Evolutionary conservation across 2,329 filamentous ascomycete species (phyloP), one percentile per base, ranked within the genome.

Genomic region (Monilinia fructicola): DNA sequence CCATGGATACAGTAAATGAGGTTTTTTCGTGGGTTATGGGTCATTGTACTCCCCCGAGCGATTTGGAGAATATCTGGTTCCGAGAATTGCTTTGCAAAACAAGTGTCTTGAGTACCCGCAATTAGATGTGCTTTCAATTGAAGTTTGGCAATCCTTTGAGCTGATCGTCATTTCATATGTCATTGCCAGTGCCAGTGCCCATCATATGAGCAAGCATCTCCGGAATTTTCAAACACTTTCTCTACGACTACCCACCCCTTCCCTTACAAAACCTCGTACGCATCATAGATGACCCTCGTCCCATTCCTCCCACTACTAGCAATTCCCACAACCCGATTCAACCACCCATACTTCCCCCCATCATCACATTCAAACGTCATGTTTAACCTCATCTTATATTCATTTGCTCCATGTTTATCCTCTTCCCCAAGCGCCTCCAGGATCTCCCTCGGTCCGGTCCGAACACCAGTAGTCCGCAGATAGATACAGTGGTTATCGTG

Each of bases 381-480:
- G 59, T 75, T 63, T 59, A 76, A 66, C 0, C 73, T 70, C 73
- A 76, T 76, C 65, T 71, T 65, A 66, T 71, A 76, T 46, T 75
- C 69, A 26, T 50, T 14, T 1, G 58, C 44, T 26, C 21, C 16
- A 21, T 60, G n/a, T 21, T 26, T 50, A 40, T 50, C 58, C 14
- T 60, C 58, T 23, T 50, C 44, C n/a, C 44, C 58, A 1, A 60
- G 12, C 12, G 6, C 58, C 28, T 60, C 58, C 2, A 60, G 14
- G 4, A 60, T 35, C 9, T 38, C 44, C 23, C 58, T 44, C 1
- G 21, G 14, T 1, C 58, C 58, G 4, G 58, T 60, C 1, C 58
- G 58, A 12, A 60, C 44, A 18, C 58, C 44, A 0, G 28, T 38
- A 0, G 44, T 38, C 7, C 31, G 44, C 2, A 60, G 14, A 44